Conservation (phyloP, 208 protist species). For the Trypanosoma grayi region DNA sequence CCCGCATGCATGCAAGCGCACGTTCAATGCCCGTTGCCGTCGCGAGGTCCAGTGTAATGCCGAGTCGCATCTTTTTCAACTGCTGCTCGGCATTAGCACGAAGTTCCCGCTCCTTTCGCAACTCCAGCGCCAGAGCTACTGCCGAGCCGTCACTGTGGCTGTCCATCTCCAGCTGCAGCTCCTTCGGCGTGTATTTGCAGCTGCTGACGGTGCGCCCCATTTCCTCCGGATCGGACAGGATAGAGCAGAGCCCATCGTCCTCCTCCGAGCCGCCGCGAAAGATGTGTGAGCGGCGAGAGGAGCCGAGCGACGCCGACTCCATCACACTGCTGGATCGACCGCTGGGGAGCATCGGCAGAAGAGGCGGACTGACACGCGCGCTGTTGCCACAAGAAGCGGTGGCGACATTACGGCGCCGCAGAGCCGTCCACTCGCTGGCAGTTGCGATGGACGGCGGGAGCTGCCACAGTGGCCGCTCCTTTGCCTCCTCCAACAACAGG, state of each 20-base stretch:
- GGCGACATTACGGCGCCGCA: background rate
- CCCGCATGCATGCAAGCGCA: conserved; percentile 48
- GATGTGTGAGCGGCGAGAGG: conserved; percentile 1
- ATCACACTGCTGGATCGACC: background rate
- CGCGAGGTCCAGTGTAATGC: conserved; percentile 45
- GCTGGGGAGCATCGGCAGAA: background rate
- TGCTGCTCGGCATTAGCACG: conserved; percentile 53
- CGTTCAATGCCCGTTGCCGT: conserved; percentile 46
- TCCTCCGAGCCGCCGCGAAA: conserved; percentile 10
- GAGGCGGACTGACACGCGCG: background rate
- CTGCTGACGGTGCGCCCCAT: background rate
- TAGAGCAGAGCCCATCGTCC: conserved; percentile 29
- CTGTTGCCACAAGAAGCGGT: background rate
- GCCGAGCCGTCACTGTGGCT: background rate
- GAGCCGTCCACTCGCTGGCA: background rate
- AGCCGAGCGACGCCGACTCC: background rate
- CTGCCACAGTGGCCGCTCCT: conserved; percentile 11
- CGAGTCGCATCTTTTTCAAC: conserved; percentile 40
- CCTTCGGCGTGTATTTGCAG: background rate
- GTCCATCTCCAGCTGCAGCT: conserved; percentile 1
- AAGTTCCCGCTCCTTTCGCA: conserved; percentile 49
- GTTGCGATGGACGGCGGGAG: conserved; percentile 23
- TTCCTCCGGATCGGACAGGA: conserved; percentile 17
- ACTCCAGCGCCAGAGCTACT: conserved; percentile 16
- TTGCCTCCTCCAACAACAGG: conserved; percentile 30